phyloP scores from a whole-genome alignment of 1,284 basidiomycete species.

The Baeospora myosura region DNA sequence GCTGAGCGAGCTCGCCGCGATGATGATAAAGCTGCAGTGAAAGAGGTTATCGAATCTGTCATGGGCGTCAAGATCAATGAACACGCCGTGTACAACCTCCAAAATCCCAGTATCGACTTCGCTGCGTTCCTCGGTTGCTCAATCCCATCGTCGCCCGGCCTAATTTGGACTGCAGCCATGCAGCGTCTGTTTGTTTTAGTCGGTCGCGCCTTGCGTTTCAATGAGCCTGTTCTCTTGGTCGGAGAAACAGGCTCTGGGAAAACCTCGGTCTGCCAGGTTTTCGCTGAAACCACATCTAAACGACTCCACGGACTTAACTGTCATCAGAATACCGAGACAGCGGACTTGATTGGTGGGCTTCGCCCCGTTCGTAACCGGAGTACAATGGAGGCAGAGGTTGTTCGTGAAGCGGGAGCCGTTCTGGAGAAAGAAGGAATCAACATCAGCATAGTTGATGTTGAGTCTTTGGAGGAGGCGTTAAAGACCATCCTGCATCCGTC shows the following conservation, averaged over 20 bases:
- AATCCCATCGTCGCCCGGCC: constrained; percentile 40
- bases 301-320: constrained; percentile 81
- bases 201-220: constrained; percentile 76
- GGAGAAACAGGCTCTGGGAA: constrained; percentile 98
- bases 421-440: constrained; percentile 36
- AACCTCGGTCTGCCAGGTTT: constrained; percentile 92
- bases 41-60: constrained; percentile 85
- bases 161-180: constrained; percentile 94
- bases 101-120: constrained; percentile 36
- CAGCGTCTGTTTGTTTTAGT: constrained; percentile 84
- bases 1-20: constrained; percentile 83
- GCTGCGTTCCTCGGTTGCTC: constrained; percentile 48
- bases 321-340: constrained; percentile 99
- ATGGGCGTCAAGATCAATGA: constrained; percentile 88
- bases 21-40: constrained; percentile 87
- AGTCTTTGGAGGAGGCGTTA: constrained; percentile 30
- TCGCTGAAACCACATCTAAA: constrained; percentile 63
- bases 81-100: constrained; percentile 58
- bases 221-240: constrained; percentile 96
- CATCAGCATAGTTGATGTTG: constrained; percentile 23
- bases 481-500: constrained; percentile 11
- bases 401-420: constrained; percentile 33
- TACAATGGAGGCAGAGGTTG: constrained; percentile 36
- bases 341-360: constrained; percentile 92
- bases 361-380: constrained; percentile 85